Base-by-base conservation (phyloP, 2,329 filamentous ascomycete genomes). In the Penicillium italicum region DNA sequence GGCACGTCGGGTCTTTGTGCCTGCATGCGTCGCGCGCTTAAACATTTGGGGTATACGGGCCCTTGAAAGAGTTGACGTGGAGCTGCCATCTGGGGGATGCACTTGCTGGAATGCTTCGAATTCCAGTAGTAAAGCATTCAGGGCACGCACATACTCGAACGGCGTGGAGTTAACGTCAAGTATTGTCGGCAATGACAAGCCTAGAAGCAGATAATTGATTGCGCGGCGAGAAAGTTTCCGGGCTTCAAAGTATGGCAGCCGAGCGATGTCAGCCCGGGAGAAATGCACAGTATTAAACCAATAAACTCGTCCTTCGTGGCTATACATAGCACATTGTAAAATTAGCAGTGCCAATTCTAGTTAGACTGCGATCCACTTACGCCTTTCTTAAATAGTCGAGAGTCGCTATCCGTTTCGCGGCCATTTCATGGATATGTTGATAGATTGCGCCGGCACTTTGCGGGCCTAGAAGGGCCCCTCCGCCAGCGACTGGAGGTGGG, bases 211-310 rank as follows among this genome's bases (percentile, higher is more conserved):
- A 73, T 93, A 96, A 73, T 96, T 96, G 49, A 91, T 95, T 34
- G 94, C 93, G 65, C 94, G 90, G 56, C 92, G 88, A 59, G 90
- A 87, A 46, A 97, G 85, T 70, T 93, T 94, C 61, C 89, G 86
- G 4, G 85, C 79, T 56, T 95, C 89, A 70, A 95, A 93, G 70
- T 91, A 96, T 43, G 93, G 87, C 78, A 97, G 87, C 68, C 87
- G 86, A 49, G 83, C 79, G 33, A 97, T 81, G 72, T 96, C 91
- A 30, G 84, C 74, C 67, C 90, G 89, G 62, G 91, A 90, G 75
- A 96, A 96, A 69, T 96, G 88, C 58, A 96, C 85, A 0, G 94
- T 97, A 76, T 97, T 97, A 80, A 97, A 97, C 92, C 94, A 97
- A 78, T 96, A 97, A 40, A 96, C 86, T 56, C 91, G 87, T 58